Percentiles rank a stretch among this genome's conserved stretches.
These are phyloP conservation scores for Venturia aucupariae DNA, from an alignment of 2,329 filamentous ascomycete genomes.

Conservation along the genomic window DNA sequence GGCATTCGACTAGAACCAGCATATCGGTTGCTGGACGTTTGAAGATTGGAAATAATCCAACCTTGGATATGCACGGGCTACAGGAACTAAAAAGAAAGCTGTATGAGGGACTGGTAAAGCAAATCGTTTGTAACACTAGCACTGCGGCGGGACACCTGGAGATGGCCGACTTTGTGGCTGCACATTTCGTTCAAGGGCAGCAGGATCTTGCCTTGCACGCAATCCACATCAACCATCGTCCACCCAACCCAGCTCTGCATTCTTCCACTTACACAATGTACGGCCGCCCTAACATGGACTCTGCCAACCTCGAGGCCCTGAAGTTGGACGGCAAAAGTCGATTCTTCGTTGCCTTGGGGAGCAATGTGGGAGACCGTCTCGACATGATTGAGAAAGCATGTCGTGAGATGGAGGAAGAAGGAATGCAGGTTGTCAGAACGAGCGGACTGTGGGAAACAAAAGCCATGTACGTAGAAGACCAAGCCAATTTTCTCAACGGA, in stretches of 20 bases:
- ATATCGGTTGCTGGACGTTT: neutral
- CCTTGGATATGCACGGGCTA: neutral
- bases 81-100: neutral
- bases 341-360: constrained; percentile 67
- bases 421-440: constrained; percentile 67
- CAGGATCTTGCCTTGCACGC: neutral
- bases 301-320: neutral
- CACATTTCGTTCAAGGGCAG: neutral
- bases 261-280: neutral
- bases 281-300: neutral
- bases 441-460: constrained; percentile 90
- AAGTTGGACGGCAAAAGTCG: constrained; percentile 1
- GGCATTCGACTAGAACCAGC: neutral
- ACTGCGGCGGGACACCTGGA: neutral
- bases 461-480: constrained; percentile 92
- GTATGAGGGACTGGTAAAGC: neutral
- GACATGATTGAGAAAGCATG: constrained; percentile 79
- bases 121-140: neutral
- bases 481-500: constrained; percentile 83
- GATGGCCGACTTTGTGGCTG: neutral
- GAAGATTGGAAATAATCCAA: neutral
- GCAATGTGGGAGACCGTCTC: constrained; percentile 82
- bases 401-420: constrained; percentile 61
- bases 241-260: neutral
- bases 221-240: neutral